A percentile compares a stretch with the other conserved stretches of the same genome.
Evolutionary conservation across 306 rosid species (phyloP).

Genomic region (Cicer bijugum): DNA sequence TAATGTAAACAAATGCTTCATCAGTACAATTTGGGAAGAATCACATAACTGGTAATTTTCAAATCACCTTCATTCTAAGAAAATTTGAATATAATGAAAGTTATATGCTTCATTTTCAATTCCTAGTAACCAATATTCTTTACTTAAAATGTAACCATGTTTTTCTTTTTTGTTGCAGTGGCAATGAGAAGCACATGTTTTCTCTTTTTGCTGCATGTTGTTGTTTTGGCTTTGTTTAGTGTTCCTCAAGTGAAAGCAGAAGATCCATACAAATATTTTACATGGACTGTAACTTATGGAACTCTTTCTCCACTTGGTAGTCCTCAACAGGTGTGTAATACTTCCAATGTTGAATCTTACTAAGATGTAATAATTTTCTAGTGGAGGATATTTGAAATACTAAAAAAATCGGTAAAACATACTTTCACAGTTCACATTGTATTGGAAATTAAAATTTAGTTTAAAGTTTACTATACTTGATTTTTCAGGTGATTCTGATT

Average conservation of each 20-base stretch:
- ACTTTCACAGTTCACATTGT: neutral
- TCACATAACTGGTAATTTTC: constrained; percentile 38
- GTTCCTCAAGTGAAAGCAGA: constrained; percentile 65
- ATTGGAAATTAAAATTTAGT: neutral
- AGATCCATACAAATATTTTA: constrained; percentile 74
- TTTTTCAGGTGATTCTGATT: constrained; percentile 76
- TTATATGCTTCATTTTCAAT: constrained; percentile 40
- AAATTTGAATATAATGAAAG: neutral
- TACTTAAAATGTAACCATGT: neutral
- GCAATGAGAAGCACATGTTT: constrained; percentile 60
- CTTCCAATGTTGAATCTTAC: constrained; percentile 18
- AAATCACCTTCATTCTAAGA: neutral
- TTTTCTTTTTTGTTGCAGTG: constrained; percentile 50
- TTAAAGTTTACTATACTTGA: constrained; percentile 43
- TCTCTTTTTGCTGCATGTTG: constrained; percentile 49
- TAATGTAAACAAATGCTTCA: constrained; percentile 9
- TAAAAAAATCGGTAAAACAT: neutral
- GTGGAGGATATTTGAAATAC: neutral
- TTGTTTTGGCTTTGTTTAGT: constrained; percentile 52
- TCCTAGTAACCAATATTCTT: neutral
- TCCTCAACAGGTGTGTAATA: constrained; percentile 82
- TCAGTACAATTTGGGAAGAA: constrained; percentile 25
- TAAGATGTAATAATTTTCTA: constrained; percentile 40
- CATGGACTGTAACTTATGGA: constrained; percentile 94
- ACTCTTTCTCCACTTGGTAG: constrained; percentile 79